Evolutionary conservation across 805 yeast species (phyloP), one percentile per base, ranked within the genome.

Genomic region (Candida lessepsii): DNA sequence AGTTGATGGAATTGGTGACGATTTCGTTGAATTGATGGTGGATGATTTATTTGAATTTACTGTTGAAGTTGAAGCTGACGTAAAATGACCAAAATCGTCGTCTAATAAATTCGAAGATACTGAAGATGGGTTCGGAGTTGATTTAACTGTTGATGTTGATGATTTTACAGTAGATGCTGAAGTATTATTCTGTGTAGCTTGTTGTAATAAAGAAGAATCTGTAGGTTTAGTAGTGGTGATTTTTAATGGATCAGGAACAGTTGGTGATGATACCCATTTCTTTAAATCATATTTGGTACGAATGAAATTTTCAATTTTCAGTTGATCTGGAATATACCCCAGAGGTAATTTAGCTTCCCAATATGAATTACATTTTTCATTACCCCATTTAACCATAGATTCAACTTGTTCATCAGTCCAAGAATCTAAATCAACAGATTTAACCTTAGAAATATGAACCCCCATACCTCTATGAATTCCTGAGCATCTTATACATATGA

Each of bases 391-490:
- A 21, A 87, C 80, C 84, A 93, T 81, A 46, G 78, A 78, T 45
- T 75, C 80, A 21, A 88, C 78, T 60, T 93, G 96, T 54, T 86
- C 96, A 52, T 89, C 96, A 5, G 93, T 86, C 99, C 99, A 91
- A 1, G 95, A 84, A 58, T 91, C 98, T 54, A 91, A 72, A 65
- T 93, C 98, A 27, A 91, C 95, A 5, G 95, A 84, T 57, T 93
- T 87, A 37, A 93, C 98, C 56, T 87, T 76, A 20, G 95, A 83
- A 34, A 91, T 88, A 63, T 91, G 99, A 0, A 97, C 90, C 1
- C 99, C 98, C 83, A 91, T 80, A 37, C 91, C 79, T 57, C 98
- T 74, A 60, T 91, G 99, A 47, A 91, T 85, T 1, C 99, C 99
- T 1, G 97, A 90, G 63, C 99, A 91, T 53, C 93, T 75, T 48